A percentile compares a stretch with the other conserved stretches of the same genome.
These are phyloP conservation scores for Eruca vesicaria DNA, from an alignment of 441 rosid genomes.

Conservation along the genomic window DNA sequence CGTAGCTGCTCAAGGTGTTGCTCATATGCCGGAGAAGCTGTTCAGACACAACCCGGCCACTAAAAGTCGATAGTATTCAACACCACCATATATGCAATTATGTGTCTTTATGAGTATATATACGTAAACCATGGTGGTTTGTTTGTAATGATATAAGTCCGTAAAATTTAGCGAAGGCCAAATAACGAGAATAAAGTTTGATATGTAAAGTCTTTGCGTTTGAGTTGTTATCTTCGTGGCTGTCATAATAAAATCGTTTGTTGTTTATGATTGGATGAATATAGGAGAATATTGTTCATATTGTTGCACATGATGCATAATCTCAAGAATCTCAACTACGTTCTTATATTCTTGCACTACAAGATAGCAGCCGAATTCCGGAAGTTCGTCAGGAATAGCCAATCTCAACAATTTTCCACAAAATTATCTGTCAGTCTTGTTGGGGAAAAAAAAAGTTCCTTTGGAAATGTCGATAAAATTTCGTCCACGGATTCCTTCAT, in stretches of 20 bases:
- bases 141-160: not conserved
- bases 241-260: not conserved
- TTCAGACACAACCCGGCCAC: not conserved
- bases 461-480: too few species aligned
- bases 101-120: not conserved
- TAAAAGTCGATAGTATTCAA: not conserved
- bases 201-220: not conserved
- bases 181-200: not conserved
- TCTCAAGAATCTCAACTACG: too few species aligned
- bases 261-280: not conserved
- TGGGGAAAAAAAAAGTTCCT: too few species aligned
- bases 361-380: too few species aligned
- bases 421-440: too few species aligned
- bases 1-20: not conserved
- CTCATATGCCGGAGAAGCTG: not conserved
- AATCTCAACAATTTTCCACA: too few species aligned
- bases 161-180: not conserved
- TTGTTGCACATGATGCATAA: too few species aligned
- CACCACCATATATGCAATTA: not conserved
- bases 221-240: not conserved
- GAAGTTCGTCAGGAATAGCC: too few species aligned
- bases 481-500: too few species aligned
- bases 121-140: not conserved
- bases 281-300: too few species aligned
- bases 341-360: too few species aligned